phyloP scores from a whole-genome alignment of 345 rosid genomes.

The Hypericum perforatum region DNA sequence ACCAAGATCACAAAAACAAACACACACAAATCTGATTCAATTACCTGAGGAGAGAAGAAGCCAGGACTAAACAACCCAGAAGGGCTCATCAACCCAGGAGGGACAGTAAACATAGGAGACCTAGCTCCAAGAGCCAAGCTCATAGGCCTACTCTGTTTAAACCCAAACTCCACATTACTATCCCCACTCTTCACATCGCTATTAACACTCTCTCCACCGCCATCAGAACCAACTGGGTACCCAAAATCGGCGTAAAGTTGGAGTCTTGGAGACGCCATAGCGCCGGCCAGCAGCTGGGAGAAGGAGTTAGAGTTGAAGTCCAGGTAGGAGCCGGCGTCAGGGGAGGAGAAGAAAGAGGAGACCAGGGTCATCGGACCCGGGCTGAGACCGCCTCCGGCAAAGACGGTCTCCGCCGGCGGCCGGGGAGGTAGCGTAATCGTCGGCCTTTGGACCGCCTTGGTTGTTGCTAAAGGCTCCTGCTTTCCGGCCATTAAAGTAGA shows the following conservation, averaged over 20 bases:
- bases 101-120: slow-evolving; percentile 60
- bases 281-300: slow-evolving; percentile 87
- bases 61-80: slow-evolving; percentile 76
- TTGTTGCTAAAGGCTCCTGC: slow-evolving; percentile 11
- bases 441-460: slow-evolving; percentile 41
- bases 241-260: too few relatives aligned
- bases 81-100: slow-evolving; percentile 91
- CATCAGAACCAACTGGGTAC: too few relatives aligned
- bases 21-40: background rate
- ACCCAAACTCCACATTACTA: slow-evolving; percentile 29
- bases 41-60: slow-evolving; percentile 69
- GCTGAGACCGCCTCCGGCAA: slow-evolving; percentile 42
- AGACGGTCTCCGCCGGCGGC: slow-evolving; percentile 38
- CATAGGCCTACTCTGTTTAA: slow-evolving; percentile 43
- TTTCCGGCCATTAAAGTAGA: slow-evolving; percentile 33
- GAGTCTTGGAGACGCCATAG: slow-evolving; percentile 58
- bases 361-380: slow-evolving; percentile 93
- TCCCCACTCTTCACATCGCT: slow-evolving; percentile 16
- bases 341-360: slow-evolving; percentile 55
- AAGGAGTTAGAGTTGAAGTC: slow-evolving; percentile 41
- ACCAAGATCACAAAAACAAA: too few relatives aligned
- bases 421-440: slow-evolving; percentile 67
- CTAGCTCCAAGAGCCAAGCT: slow-evolving; percentile 32
- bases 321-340: background rate
- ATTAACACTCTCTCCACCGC: too few relatives aligned